Base-by-base conservation (phyloP, 164 flowering plant genomes). In the Malania oleifera region DNA sequence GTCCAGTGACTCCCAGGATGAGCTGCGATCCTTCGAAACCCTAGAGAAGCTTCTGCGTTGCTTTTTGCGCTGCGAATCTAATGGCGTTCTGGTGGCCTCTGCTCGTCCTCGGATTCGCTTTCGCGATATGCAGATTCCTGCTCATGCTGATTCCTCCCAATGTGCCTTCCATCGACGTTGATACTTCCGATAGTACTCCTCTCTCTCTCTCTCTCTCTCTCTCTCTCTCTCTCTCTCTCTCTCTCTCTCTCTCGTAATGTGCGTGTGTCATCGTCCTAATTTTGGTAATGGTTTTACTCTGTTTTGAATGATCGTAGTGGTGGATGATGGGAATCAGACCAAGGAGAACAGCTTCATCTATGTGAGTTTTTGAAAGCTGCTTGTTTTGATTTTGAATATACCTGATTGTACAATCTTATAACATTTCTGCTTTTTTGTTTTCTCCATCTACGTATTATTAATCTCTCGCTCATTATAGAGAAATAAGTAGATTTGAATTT, bases 61-160 rank as follows among this genome's bases (percentile, higher is more conserved):
- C 27, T 11, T n/a, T 55, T 22, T 20, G 45, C 19, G 17, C 55
- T 28, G 55, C 55, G 18, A 55, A 56, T 49, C 52, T 53, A 51
- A 93, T 93, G 99, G 91, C 89, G 70, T 77, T 93, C 46, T 88
- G 95, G 99, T 93, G 93, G 93, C 78, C 95, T 26, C 38, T 93
- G 63, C 49, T 91, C 23, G 97, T 91, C 25, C 70, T 93, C 37
- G 91, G 70, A 5, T 44, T 90, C 45, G 92, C 99, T 23, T 83
- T 67, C 57, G 95, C 71, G 60, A 72, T 93, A 77, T 93, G 99
- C 62, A 77, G 73, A 29, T 78, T 90, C 70, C 69, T 93, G 38
- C 62, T 93, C 29, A 85, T 91, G 93, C 97, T 93, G 73, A 86
- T 93, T 59, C 97, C 99, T 68, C 82, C 92, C 9, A 90, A 86